Base-by-base conservation (phyloP, 2,329 filamentous ascomycete genomes). In the Neophaeococcomyces mojaviensis region DNA sequence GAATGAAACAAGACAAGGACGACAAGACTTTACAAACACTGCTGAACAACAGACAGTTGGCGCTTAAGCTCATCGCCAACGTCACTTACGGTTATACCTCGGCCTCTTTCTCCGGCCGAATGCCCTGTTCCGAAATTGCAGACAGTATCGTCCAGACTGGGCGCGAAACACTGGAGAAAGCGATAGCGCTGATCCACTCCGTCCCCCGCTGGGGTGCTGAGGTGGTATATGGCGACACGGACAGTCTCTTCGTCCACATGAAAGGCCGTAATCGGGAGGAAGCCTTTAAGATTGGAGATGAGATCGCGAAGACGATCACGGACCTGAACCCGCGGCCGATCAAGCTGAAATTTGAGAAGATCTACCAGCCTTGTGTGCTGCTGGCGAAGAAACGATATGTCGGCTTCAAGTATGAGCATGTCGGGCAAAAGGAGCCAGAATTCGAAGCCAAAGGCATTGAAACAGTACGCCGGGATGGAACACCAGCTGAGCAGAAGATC, bases 371-470 rank as follows among this genome's bases (percentile, higher is more conserved):
- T 0, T 97, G 90, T 61, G 81, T 97, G 0, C 74, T 98, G 3
- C 76, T 98, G 0, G 88, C 94, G 15, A 98, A 98, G 70, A 98
- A 98, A 62, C 84, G 92, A 46, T 98, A 98, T 58, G 94, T 97
- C 3, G 94, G 94, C 4, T 96, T 95, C 73, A 96, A 95, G 63
- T 98, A 94, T 67, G 92, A 98, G 61, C 78, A 74, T 54, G 78
- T 77, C 31, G 72, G 76, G 13, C 92, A 98, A 61, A 69, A 64
- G 7, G 79, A 82, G 54, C 90, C 92, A 0, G 86, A 94, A 1
- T 97, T 97, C 55, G 94, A 98, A 62, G 94, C 92, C 47, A 98
- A 98, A 65, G 92, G 94, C 24, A 98, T 97, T 53, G 94, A 98
- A 70, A 98, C 94, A 0, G 90, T 98, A 6, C 82, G 94, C 1